Evolutionary conservation across 352 stramenopile species (phyloP).

Genomic region (Thalassiosira mediterranea): DNA sequence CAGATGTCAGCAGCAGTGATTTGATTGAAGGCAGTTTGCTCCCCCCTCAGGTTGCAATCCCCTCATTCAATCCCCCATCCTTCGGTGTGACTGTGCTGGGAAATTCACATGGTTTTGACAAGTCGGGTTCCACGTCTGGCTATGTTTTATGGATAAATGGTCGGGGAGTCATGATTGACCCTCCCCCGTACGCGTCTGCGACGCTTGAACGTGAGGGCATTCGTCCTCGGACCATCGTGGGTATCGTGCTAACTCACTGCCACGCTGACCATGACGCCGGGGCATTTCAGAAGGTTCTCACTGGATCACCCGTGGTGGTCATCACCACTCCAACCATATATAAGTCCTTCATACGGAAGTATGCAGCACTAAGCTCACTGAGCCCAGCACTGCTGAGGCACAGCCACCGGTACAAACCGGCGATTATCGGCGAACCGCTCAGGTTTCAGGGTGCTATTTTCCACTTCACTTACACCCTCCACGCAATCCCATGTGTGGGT

Average conservation of each 20-base stretch:
- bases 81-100: constrained; percentile 95
- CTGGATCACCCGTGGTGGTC: constrained; percentile 91
- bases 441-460: constrained; percentile 93
- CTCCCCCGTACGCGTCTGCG: constrained; percentile 86
- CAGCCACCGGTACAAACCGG: constrained; percentile 89
- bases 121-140: constrained; percentile 90
- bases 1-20: constrained; percentile 4
- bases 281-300: constrained; percentile 96
- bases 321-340: constrained; percentile 97
- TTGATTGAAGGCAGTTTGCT: constrained; percentile 2
- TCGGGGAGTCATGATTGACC: constrained; percentile 96
- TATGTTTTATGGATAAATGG: constrained; percentile 98
- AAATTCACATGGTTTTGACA: constrained; percentile 95
- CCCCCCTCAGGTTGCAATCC: constrained; percentile 36
- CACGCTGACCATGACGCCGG: constrained; percentile 96
- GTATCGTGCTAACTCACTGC: constrained; percentile 95
- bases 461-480: constrained; percentile 95
- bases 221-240: constrained; percentile 91
- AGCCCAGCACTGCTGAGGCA: constrained; percentile 90
- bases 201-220: constrained; percentile 82
- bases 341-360: constrained; percentile 95
- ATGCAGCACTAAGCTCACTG: constrained; percentile 92
- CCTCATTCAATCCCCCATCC: constrained; percentile 90
- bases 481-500: constrained; percentile 94
- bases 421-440: constrained; percentile 91